A percentile compares a stretch with the other conserved stretches of the same genome.
These are phyloP conservation scores for Penicillium fuscoglaucum DNA, from an alignment of 2,329 filamentous ascomycete species.

Conservation along the genomic window DNA sequence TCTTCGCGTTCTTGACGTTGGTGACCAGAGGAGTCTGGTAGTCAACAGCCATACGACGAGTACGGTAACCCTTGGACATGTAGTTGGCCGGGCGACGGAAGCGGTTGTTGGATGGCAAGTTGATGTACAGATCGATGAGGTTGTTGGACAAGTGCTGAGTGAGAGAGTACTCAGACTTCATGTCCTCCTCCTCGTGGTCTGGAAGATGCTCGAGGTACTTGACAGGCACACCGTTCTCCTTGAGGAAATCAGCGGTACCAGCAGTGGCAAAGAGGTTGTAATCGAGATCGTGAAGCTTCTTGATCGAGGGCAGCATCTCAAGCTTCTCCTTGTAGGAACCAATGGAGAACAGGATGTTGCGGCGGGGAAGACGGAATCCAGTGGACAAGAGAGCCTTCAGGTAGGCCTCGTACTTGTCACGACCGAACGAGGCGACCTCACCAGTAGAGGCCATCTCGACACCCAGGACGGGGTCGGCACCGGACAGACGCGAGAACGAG, in stretches of 20 bases:
- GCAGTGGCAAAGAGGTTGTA: conserved; percentile 96
- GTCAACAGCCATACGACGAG: conserved; percentile 95
- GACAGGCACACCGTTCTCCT: conserved; percentile 86
- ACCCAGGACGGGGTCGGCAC: conserved; percentile 91
- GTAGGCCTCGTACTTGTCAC: conserved; percentile 96
- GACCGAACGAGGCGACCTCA: conserved; percentile 94
- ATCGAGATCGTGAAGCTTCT: conserved; percentile 84
- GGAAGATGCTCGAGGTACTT: conserved; percentile 90
- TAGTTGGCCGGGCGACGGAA: conserved; percentile 96
- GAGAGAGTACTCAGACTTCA: conserved; percentile 94
- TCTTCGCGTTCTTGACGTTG: conserved; percentile 99
- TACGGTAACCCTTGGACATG: conserved; percentile 97
- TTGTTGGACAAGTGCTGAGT: conserved; percentile 97
- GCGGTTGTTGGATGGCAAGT: conserved; percentile 96
- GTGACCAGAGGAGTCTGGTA: conserved; percentile 96
- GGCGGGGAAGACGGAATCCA: conserved; percentile 93
- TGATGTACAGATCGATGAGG: conserved; percentile 98
- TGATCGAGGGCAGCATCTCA: conserved; percentile 90
- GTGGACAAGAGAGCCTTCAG: conserved; percentile 94
- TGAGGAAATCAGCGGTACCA: conserved; percentile 93
- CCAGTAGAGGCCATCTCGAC: conserved; percentile 99
- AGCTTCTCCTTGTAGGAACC: conserved; percentile 97
- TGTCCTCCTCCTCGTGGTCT: conserved; percentile 69
- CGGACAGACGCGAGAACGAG: conserved; percentile 95
- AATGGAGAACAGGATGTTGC: conserved; percentile 92